Evolutionary conservation across 2,329 filamentous ascomycete species (phyloP), one percentile per base, ranked within the genome.

Genomic region (Claviceps maximensis): DNA sequence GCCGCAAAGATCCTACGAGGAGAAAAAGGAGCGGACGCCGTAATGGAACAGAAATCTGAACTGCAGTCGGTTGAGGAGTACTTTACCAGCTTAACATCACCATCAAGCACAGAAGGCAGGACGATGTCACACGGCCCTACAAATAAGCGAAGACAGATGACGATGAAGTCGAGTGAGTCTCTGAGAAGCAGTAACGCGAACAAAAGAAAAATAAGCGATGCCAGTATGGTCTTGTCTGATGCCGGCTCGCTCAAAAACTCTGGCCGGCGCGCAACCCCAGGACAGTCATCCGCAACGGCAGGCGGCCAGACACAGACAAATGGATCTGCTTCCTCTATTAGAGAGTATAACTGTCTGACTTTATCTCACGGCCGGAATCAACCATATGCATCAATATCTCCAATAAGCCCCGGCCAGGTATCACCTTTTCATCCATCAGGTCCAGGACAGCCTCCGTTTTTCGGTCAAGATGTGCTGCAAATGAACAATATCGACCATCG

Each of bases 11-110:
- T 12, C 13, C 75, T 80, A 61, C 83, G 84, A 64, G 87, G 84
- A 59, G 87, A 94, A 62, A 84, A 80, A 42, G 85, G 86, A 9
- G 85, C 87, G n/a, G 89, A 96, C 63, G 89, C 86, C 0, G 89
- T 93, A 1, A 77, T 96, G 58, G 87, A 89, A 55, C 87, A 95
- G 61, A 90, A 91, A 64, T 82, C 87, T 2, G 87, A 95, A 64
- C 74, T 95, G n/a, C 87, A 93, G 62, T 95, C 88, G 4, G 89
- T 96, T 0, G 90, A 95, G 62, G 89, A 97, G 60, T 96, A 94
- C 70, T 91, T 97, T 64, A 86, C 87, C 6, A 87, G 83, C 49
- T 73, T 95, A 40, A 86, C 84, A 1, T 84, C 86, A 27, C 77
- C 80, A 58, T 69, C 80, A 65, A 72, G 71, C 63, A 67, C 70